Evolutionary conservation across 164 flowering plant species (phyloP), one percentile per base, ranked within the genome.

Genomic region (Amborella trichopoda): DNA sequence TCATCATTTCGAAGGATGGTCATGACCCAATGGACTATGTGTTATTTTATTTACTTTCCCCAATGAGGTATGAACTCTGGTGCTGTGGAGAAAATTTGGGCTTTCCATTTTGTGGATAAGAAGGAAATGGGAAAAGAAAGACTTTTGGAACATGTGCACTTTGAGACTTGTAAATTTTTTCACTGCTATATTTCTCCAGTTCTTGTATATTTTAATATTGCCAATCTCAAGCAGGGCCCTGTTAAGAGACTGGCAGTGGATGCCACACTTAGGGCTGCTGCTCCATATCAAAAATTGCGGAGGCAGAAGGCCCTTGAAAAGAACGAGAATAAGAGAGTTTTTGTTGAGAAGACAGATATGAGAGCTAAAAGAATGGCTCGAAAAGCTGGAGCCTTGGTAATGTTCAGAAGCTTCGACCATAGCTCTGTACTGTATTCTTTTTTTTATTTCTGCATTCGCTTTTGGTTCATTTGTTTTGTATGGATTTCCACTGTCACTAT

Each of bases 221-320:
- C n/a, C n/a, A n/a, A n/a, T 56, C 48, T 48, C 40, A 50, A 22
- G 22, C 80, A 90, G 97, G 97, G 97, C 48, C 97, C 95, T 52
- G 78, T 90, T 20, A 90, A 67, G 65, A 79, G 97, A 58, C 69
- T 90, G 72, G 97, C 97, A 40, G 97, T 90, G 56, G 97, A 90
- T 78, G 97, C 97, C 51, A 90, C 97, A 53, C 94, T 90, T 28
- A 74, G 97, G 66, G 97, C 97, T 37, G 97, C 97, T 69, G 97
- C 97, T 43, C 97, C 97, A 59, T 90, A 85, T 62, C 97, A 90
- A 37, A 90, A 83, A 62, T 62, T 83, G 60, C 76, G 97, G 18
- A 76, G 79, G 64, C 90, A 76, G 64, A 79, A 70, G 59, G 78
- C 80, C 54, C 38, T 57, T 34, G 75, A 44, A 32, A 81, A 71